Percentiles rank a stretch among this genome's conserved stretches.
Conservation (phyloP, 106 monocot genomes). For the Acorus calamus region DNA sequence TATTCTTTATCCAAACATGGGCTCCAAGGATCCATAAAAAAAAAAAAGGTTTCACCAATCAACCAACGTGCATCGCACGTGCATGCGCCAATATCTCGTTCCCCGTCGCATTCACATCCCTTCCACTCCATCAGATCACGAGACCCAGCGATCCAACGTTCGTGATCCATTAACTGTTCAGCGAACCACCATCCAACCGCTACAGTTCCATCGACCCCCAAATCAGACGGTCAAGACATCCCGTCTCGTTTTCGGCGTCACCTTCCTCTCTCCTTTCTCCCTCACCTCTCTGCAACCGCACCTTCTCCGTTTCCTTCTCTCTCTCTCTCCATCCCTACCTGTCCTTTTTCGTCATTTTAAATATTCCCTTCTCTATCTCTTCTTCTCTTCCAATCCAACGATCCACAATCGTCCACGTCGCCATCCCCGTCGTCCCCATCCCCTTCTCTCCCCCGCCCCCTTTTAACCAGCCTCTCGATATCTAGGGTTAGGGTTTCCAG, state of each 20-base stretch:
- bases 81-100: no score
- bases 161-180: no score
- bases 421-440: conserved; percentile 38
- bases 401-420: conserved; percentile 42
- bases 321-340: conserved; percentile 8
- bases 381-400: conserved; percentile 37
- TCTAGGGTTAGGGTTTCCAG: conserved; percentile 13
- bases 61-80: no score
- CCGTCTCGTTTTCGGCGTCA: neutral
- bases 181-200: no score
- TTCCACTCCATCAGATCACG: no score
- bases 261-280: conserved; percentile 5
- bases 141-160: no score
- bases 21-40: no score
- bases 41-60: no score
- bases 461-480: conserved; percentile 5
- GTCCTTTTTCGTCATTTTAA: conserved; percentile 6
- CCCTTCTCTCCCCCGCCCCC: conserved; percentile 3
- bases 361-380: conserved; percentile 10
- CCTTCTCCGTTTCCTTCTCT: neutral
- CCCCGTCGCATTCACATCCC: no score
- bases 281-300: conserved; percentile 4
- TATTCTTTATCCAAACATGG: no score
- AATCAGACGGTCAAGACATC: no score
- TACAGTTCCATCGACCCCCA: no score